A percentile compares a stretch with the other conserved stretches of the same genome.
Conservation (phyloP, 2,329 filamentous ascomycete genomes). For the Xylaria multiplex region DNA sequence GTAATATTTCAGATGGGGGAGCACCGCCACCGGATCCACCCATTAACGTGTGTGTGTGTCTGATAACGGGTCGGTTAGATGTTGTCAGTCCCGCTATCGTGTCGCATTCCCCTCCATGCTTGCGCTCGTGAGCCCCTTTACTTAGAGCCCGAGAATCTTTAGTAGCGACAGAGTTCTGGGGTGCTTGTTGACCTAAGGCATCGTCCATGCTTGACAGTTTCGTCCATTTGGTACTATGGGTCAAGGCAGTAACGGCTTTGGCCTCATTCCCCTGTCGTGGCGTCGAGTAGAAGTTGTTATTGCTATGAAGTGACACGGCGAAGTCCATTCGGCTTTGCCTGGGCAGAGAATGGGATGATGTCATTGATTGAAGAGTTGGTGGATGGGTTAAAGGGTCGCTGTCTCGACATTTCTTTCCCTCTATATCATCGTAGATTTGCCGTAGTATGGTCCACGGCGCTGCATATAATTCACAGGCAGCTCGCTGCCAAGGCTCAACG, state of each 20-base stretch:
- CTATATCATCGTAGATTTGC: slow-evolving; percentile 19
- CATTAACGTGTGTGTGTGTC: slow-evolving; percentile 15
- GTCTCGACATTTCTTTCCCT: slow-evolving; percentile 20
- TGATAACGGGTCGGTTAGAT: slow-evolving; percentile 21
- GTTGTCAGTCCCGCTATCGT: slow-evolving; percentile 15
- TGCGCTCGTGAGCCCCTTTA: slow-evolving; percentile 17
- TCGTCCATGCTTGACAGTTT: slow-evolving; percentile 18
- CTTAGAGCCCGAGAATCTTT: slow-evolving; percentile 15
- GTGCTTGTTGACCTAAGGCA: slow-evolving; percentile 15
- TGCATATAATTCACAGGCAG: slow-evolving; percentile 24
- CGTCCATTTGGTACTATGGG: slow-evolving; percentile 22
- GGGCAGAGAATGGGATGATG: slow-evolving; percentile 12
- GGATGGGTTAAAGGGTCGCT: slow-evolving; percentile 7
- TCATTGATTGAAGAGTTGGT: slow-evolving; percentile 15
- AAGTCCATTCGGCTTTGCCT: slow-evolving; percentile 17
- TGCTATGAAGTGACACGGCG: slow-evolving; percentile 13
- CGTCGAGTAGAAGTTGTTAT: slow-evolving; percentile 8
- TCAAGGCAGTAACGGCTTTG: slow-evolving; percentile 16
- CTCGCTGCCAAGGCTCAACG: slow-evolving; percentile 22
- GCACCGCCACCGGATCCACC: slow-evolving; percentile 16
- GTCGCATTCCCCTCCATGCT: slow-evolving; percentile 14
- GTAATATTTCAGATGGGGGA: slow-evolving; percentile 14
- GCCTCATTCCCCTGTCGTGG: slow-evolving; percentile 14
- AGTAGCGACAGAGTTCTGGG: slow-evolving; percentile 11
- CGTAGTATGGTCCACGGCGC: slow-evolving; percentile 23